Base-by-base conservation (phyloP, 495 filamentous ascomycete species). In the Polyplosphaeria fusca region DNA sequence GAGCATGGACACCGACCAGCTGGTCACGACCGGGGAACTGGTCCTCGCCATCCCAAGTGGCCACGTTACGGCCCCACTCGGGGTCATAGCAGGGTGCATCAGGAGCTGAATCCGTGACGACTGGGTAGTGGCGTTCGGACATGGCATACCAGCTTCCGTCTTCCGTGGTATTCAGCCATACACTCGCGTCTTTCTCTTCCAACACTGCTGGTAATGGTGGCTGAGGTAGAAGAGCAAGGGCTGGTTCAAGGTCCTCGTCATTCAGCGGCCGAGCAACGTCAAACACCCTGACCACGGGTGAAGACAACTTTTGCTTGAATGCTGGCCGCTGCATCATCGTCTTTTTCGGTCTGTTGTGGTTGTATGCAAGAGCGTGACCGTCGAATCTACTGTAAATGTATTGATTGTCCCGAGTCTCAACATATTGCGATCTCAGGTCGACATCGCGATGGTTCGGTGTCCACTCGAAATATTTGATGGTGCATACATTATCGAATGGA, bases 381-480 rank as follows among this genome's bases (percentile, higher is more conserved):
- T 97, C 88, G 58, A 89, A 88, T 67, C 86, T 82, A 47, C 86
- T 86, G 63, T 91, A 90, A 22, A 97, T 83, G 71, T 96, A 95
- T 38, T 85, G 88, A 53, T 86, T 82, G 69, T 97, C 93, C 75
- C 89, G 87, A 9, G 89, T 88, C 2, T 71, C 71, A 20, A 74
- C 74, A 63, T 97, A 91, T 60, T 97, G 89, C 39, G 80, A 82
- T 58, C 87, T 82, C 14, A 98, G 83, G 70, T 98, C 93, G 51
- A 80, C 81, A 65, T 98, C 92, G 39, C 84, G 87, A 44, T 87
- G 94, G 69, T 98, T 98, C 9, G 91, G 88, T 0, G 83, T 86
- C 93, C 93, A 98, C 69, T 98, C 93, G 20, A 88, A 88, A 69
- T 93, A 98, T 58, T 82, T 94, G 55, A 98, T 80, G 0, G 88